Evolutionary conservation across 371 early-diverging fungal genomes (phyloP).

Genomic region (Capniomyces stellatus): DNA sequence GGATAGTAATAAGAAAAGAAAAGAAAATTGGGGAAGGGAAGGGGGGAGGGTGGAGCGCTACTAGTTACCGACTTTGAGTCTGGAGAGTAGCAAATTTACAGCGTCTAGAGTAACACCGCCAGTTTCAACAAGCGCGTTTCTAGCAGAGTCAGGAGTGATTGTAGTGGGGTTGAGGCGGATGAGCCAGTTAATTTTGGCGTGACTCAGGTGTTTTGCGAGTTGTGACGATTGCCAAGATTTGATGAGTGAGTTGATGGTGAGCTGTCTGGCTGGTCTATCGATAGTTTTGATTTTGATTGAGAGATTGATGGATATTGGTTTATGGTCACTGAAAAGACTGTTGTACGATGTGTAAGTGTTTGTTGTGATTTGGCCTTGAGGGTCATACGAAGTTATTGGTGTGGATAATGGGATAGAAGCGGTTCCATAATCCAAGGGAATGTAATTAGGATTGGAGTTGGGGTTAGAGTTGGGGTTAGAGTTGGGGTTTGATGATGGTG

Average conservation of each 20-base stretch:
- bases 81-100: not conserved
- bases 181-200: not conserved
- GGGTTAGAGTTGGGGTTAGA: not conserved
- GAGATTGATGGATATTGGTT: slow-evolving; percentile 16
- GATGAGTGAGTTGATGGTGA: not conserved
- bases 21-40: not conserved
- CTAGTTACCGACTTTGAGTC: not conserved
- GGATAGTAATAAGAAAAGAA: not conserved
- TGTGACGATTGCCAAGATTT: not conserved
- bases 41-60: not conserved
- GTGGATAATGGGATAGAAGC: not conserved
- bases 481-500: not conserved
- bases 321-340: slow-evolving; percentile 18
- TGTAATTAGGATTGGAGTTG: not conserved
- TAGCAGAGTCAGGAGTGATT: not conserved
- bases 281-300: slow-evolving; percentile 7
- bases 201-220: not conserved
- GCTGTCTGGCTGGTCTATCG: slow-evolving; percentile 12
- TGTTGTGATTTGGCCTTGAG: slow-evolving; percentile 10
- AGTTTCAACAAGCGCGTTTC: slow-evolving; percentile 2
- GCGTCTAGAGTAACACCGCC: not conserved
- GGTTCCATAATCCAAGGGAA: not conserved
- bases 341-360: slow-evolving; percentile 13
- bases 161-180: not conserved
- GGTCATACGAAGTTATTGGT: no score